Percentiles rank a stretch among this genome's conserved stretches.
Evolutionary conservation across 495 filamentous ascomycete species (phyloP).

Genomic region (Rhypophila decipiens): DNA sequence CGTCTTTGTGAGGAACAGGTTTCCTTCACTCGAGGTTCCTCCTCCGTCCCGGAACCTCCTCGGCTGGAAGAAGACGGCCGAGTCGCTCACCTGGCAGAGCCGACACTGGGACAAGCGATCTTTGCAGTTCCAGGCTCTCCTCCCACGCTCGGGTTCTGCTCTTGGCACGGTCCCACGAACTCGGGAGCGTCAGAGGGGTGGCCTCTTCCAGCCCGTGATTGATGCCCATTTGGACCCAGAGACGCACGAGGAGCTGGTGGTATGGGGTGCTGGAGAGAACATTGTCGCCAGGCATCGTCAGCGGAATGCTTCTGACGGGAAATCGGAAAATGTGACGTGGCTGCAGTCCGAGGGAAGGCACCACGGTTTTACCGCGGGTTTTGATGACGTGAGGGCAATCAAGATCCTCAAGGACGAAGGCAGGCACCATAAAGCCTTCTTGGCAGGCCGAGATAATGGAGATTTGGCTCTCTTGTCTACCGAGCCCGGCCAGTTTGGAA

Average conservation of each 20-base stretch:
- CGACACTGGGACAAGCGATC: slow-evolving; percentile 38
- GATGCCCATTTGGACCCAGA: slow-evolving; percentile 28
- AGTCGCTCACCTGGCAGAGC: slow-evolving; percentile 34
- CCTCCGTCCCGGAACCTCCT: slow-evolving; percentile 1
- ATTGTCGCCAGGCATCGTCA: slow-evolving; percentile 27
- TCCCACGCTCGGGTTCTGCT: slow-evolving; percentile 4
- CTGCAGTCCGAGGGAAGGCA: slow-evolving; percentile 19
- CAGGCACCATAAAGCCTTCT: slow-evolving; percentile 17
- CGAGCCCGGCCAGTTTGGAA: slow-evolving; percentile 27
- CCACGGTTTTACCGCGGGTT: slow-evolving; percentile 23
- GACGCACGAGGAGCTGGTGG: slow-evolving; percentile 32
- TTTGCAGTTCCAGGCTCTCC: slow-evolving; percentile 22
- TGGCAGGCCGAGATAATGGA: slow-evolving; percentile 40
- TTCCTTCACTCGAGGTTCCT: slow-evolving; percentile 26
- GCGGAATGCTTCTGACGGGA: slow-evolving; percentile 7
- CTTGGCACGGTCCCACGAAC: slow-evolving; percentile 1
- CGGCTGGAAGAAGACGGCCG: slow-evolving; percentile 31
- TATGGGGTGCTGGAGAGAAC: slow-evolving; percentile 42
- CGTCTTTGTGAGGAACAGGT: slow-evolving; percentile 33
- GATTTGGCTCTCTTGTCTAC: slow-evolving; percentile 32
- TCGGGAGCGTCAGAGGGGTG: slow-evolving; percentile 11
- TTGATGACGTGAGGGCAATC: slow-evolving; percentile 36
- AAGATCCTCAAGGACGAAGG: slow-evolving; percentile 21
- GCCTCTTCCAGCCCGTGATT: slow-evolving; percentile 31
- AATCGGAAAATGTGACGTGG: slow-evolving; percentile 22